phyloP scores from a whole-genome alignment of 106 monocot species.

The Iris macrosiphon region DNA sequence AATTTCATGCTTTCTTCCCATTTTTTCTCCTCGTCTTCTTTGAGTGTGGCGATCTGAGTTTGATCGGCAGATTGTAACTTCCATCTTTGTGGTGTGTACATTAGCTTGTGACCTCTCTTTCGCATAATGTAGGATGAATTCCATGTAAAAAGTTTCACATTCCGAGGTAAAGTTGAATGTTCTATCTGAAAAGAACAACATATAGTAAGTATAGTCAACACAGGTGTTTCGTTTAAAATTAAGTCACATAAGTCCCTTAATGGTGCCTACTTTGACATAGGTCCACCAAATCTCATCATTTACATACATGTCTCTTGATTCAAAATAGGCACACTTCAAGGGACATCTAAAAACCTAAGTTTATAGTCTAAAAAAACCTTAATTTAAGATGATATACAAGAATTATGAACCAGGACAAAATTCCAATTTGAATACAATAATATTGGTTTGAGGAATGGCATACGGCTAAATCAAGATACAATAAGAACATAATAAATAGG shows the following conservation, averaged over 20 bases:
- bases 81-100: conserved; percentile 8
- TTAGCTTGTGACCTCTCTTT: conserved; percentile 4
- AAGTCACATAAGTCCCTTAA: background rate
- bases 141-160: conserved; percentile 2
- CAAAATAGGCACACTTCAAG: background rate
- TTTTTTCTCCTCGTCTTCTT: conserved; percentile 37
- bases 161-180: conserved; percentile 13
- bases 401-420: too few species aligned
- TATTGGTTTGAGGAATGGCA: too few species aligned
- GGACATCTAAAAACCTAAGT: too few species aligned
- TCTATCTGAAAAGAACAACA: conserved; percentile 26
- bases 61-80: conserved; percentile 26
- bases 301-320: background rate
- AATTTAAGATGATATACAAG: too few species aligned
- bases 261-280: background rate
- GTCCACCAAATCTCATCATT: too few species aligned
- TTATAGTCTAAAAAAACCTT: too few species aligned
- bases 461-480: too few species aligned
- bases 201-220: background rate
- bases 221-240: background rate
- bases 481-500: too few species aligned
- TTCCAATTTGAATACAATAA: too few species aligned
- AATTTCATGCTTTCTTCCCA: conserved; percentile 57
- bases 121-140: conserved; percentile 5
- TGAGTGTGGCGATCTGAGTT: conserved; percentile 15